phyloP scores from a whole-genome alignment of 2,329 filamentous ascomycete species.

The Fusarium sp. region DNA sequence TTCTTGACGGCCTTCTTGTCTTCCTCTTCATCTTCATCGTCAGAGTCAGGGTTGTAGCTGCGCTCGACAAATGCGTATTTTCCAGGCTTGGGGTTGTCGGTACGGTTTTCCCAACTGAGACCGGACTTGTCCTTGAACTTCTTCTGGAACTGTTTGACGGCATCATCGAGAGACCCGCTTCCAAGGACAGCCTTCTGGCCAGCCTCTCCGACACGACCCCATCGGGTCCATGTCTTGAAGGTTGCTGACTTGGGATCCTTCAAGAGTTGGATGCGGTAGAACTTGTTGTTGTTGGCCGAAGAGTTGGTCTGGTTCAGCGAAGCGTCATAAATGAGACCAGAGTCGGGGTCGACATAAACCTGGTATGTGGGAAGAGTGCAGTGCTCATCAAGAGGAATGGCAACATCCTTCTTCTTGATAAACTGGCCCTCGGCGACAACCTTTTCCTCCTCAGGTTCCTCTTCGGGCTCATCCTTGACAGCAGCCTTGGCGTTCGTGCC shows the following conservation, averaged over 20 bases:
- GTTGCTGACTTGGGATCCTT: slow-evolving; percentile 53
- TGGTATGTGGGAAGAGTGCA: slow-evolving; percentile 56
- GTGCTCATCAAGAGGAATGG: slow-evolving; percentile 67
- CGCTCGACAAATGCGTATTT: slow-evolving; percentile 88
- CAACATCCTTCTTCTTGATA: slow-evolving; percentile 61
- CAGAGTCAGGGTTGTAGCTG: slow-evolving; percentile 79
- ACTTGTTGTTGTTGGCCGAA: slow-evolving; percentile 83
- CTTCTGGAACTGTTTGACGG: slow-evolving; percentile 68
- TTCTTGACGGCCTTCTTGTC: slow-evolving; percentile 54
- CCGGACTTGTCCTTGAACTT: slow-evolving; percentile 77
- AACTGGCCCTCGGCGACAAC: slow-evolving; percentile 61
- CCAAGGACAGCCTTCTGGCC: slow-evolving; percentile 66
- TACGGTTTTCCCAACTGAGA: slow-evolving; percentile 68
- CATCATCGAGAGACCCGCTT: slow-evolving; percentile 58
- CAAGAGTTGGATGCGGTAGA: slow-evolving; percentile 80
- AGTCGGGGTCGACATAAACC: slow-evolving; percentile 76
- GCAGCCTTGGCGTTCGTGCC: slow-evolving; percentile 44
- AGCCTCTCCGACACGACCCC: slow-evolving; percentile 81
- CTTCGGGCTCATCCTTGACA: slow-evolving; percentile 47
- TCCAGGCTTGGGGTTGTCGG: slow-evolving; percentile 70
- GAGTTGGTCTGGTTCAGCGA: slow-evolving; percentile 85
- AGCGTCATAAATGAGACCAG: slow-evolving; percentile 81
- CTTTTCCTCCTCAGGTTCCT: slow-evolving; percentile 52
- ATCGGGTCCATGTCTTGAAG: slow-evolving; percentile 80
- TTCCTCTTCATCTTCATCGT: slow-evolving; percentile 66